Conservation (phyloP, 441 rosid genomes). For the Erodium texanum region DNA sequence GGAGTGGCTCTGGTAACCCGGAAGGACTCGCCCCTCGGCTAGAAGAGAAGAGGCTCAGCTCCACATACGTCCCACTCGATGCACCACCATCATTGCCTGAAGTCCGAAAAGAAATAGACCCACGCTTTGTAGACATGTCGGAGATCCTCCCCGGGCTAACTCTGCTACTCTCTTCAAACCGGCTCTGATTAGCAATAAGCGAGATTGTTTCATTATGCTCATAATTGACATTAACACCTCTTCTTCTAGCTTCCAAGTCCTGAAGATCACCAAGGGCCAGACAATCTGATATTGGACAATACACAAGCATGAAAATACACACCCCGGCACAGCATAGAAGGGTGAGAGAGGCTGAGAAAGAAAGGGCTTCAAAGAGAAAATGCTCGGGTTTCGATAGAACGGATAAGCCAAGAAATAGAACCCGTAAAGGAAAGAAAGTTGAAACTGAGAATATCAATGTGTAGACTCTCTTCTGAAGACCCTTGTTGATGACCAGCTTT, state of each 20-base stretch:
- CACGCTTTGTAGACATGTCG: conserved; percentile 48
- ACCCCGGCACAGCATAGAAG: conserved; percentile 65
- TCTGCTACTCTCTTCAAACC: conserved; percentile 39
- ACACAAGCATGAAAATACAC: conserved; percentile 73
- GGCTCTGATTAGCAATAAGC: conserved; percentile 53
- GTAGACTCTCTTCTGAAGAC: conserved; percentile 81
- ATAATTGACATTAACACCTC: conserved; percentile 20
- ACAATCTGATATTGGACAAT: conserved; percentile 81
- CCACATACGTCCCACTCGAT: conserved; percentile 38
- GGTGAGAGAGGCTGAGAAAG: conserved; percentile 72
- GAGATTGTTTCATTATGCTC: conserved; percentile 57
- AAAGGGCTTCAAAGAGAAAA: conserved; percentile 61
- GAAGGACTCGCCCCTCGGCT: conserved; percentile 41
- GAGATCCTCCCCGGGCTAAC: conserved; percentile 49
- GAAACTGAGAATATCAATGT: conserved; percentile 72
- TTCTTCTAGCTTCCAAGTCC: conserved; percentile 55
- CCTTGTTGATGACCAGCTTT: conserved; percentile 83
- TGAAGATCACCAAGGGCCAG: conserved; percentile 63
- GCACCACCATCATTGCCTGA: conserved; percentile 32
- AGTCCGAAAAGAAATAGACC: conserved; percentile 54
- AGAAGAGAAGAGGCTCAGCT: conserved; percentile 60
- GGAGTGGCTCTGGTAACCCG: conserved; percentile 35
- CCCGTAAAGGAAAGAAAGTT: conserved; percentile 77
- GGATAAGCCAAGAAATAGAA: conserved; percentile 72
- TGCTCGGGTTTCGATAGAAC: conserved; percentile 65